Evolutionary conservation across 345 rosid species (phyloP), one percentile per base, ranked within the genome.

Genomic region (Cochlearia excelsa): DNA sequence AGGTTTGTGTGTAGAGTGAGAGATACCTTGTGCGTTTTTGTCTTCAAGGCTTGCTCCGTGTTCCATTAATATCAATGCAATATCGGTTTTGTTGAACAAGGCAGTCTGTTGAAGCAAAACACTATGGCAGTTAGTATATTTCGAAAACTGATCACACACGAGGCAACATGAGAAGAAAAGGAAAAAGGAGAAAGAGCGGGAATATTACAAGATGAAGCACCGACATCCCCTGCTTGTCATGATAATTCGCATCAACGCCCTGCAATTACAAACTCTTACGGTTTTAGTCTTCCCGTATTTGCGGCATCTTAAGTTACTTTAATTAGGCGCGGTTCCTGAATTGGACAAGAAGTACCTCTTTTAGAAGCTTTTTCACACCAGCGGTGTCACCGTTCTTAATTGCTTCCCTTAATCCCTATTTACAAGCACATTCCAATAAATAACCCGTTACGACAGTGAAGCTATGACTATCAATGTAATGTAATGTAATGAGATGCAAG

Each of bases 181-280:
- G 30, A 5, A 0, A 30, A 30, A 6, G 5, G 6, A 23, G 71
- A 58, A 31, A 40, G 40, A 38, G 31, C 38, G 63, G 43, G 64
- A 65, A 34, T 16, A n/a, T 44, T 74, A 87, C 97, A 83, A 89
- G 64, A 75, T 89, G 97, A 51, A 89, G 88, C 78, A 93, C 74
- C 53, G 99, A 85, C 82, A 84, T 73, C 70, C 96, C 92, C 70
- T 89, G 97, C 67, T 66, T 89, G 82, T 93, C 99, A 26, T 9
- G 81, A 67, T 85, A 89, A 77, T 93, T 93, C 73, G 99, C 92
- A 66, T 89, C 90, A 50, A 89, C 88, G 9, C 92, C 95, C 96
- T 87, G 83, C 48, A 16, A 16, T 16, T 16, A 16, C 23, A 72
- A 69, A 37, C 55, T 31, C 57, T 38, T 39, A 54, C 34, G 57